Conservation (phyloP, 192 early-diverging fungal genomes). For the Borealophlyctis nickersoniae region DNA sequence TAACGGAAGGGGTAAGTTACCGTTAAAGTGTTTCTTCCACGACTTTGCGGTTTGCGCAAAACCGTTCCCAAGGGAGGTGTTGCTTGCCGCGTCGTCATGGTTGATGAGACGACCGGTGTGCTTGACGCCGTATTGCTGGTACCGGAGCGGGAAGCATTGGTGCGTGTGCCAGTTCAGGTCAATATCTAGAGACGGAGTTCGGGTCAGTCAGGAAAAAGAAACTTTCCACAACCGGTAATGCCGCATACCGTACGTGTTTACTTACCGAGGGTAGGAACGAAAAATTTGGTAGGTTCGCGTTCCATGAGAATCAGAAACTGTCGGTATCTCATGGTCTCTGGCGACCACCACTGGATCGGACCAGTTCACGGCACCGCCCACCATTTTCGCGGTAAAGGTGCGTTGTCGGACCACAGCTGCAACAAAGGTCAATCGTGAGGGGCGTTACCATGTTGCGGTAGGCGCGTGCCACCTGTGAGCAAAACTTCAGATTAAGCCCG, state of each 20-base stretch:
- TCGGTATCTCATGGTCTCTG: slow-evolving; percentile 35
- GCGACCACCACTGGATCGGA: slow-evolving; percentile 15
- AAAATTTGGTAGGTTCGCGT: slow-evolving; percentile 22
- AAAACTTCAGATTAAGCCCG: too few relatives aligned
- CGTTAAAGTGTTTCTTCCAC: slow-evolving; percentile 48
- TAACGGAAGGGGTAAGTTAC: slow-evolving; percentile 16
- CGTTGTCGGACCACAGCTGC: slow-evolving; percentile 50
- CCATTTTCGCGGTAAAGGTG: slow-evolving; percentile 51
- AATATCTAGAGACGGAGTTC: slow-evolving; percentile 41
- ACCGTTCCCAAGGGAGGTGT: slow-evolving; percentile 33
- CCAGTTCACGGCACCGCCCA: slow-evolving; percentile 35
- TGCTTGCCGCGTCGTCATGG: slow-evolving; percentile 59
- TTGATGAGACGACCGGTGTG: slow-evolving; percentile 52
- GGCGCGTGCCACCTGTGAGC: neutral
- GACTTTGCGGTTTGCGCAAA: slow-evolving; percentile 43
- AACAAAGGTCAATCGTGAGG: slow-evolving; percentile 45
- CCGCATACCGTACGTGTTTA: too few relatives aligned
- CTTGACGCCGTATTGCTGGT: slow-evolving; percentile 48
- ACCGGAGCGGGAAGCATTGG: slow-evolving; percentile 51
- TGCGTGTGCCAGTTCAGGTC: slow-evolving; percentile 72
- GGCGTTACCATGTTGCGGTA: slow-evolving; percentile 41
- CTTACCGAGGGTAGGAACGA: slow-evolving; percentile 57
- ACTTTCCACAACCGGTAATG: too few relatives aligned
- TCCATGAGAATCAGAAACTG: slow-evolving; percentile 48
- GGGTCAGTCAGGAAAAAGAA: slow-evolving; percentile 14